Base-by-base conservation (phyloP, 257 asterid species). In the Penstemon barbatus region DNA sequence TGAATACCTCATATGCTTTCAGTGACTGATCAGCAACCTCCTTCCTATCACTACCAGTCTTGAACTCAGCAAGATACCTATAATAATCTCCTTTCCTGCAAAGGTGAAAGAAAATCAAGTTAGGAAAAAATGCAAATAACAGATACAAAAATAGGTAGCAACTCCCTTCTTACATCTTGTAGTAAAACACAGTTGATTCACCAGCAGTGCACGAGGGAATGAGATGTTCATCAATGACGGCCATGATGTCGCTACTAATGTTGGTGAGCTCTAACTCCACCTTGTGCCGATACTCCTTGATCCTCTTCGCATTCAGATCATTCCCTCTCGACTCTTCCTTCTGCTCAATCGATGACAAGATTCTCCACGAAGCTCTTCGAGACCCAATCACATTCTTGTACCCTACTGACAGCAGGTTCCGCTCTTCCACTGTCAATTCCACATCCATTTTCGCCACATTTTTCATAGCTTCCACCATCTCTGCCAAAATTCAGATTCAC, bases 321-420 rank as follows among this genome's bases (percentile, higher is more conserved):
- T 90, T 88, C 53, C 97, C 96, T 76, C 96, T 84, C 0, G 90
- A 84, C 57, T 88, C 97, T 77, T 90, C 97, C 75, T 90, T 90
- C 80, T 86, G 94, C 80, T 90, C 97, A 69, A 90, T 88, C 3
- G 97, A 90, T 42, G 97, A 90, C 71, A 90, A 76, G 69, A 90
- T 90, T 85, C 97, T 88, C 97, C 97, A 90, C 0, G 97, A 83
- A 49, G 97, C 97, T 77, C 97, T 84, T 42, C 89, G 84, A 50
- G 96, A 86, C 48, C 97, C 97, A 18, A 90, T 81, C 75, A 90
- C 94, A 65, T 90, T 90, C 86, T 90, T 90, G 81, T 86, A 90
- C 12, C 97, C 97, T 13, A 90, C 97, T n/a, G 97, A 90, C 4
- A 90, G 83, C 80, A 90, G 80, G 78, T 90, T 90, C 81, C 97